Evolutionary conservation across 768 basidiomycete genomes (phyloP), one percentile per base, ranked within the genome.

Genomic region (Boletellus emodensis): DNA sequence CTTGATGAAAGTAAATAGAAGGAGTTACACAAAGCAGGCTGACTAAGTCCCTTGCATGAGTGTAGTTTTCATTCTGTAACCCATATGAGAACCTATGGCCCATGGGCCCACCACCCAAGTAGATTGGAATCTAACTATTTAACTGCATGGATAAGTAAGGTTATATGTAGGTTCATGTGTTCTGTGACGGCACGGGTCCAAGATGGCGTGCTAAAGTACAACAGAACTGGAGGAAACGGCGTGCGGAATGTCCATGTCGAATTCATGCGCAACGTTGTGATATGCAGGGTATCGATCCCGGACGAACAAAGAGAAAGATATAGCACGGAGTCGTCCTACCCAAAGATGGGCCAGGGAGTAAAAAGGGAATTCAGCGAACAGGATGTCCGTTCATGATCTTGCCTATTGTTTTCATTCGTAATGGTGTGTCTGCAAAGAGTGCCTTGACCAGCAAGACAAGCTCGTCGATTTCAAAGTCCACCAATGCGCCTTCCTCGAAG

Each of bases 381-480:
- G 84, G 79, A 66, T 85, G 85, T 17, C 85, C 84, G 38, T 69
- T 74, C 61, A 76, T 68, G 36, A 94, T 69, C 70, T 85, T 91
- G 54, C 83, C 81, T 59, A 96, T 86, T 4, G 88, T 90, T 56
- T 78, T 84, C 46, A 89, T 80, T 70, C 94, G 79, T 65, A 93
- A 69, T 34, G 80, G 76, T 10, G 88, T 91, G 65, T 95, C 93
- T 22, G 91, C 86, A 65, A 97, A 97, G 41, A 97, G 74, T 0
- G 93, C 93, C 37, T 77, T 76, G 24, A 96, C 81, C n/a, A 97
- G 77, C 55, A 77, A 76, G 37, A 85, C 82, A 4, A 97, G 73
- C 67, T 97, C 94, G 26, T 87, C 81, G 8, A 85, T 77, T 54
- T 87, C 82, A 66, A 94, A 97, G 68, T 97, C 94, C 28, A 95